Base-by-base conservation (phyloP, 495 filamentous ascomycete genomes). In the Lasiosphaeria hispida region DNA sequence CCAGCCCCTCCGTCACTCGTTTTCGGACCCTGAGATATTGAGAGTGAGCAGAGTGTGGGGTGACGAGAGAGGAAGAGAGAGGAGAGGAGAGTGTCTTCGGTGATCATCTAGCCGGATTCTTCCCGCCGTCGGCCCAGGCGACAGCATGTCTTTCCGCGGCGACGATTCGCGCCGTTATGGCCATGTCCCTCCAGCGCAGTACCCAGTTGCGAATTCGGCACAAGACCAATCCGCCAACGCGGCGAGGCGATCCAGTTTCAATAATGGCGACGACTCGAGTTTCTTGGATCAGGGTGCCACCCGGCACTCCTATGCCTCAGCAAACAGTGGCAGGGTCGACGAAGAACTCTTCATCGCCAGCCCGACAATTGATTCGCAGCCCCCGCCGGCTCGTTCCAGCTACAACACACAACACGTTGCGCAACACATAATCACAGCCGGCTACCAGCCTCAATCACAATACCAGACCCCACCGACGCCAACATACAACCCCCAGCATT, bases 401-500 rank as follows among this genome's bases (percentile, higher is more conserved):
- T 75, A 75, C 66, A 71, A 62, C 61, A 70, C 72, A 70, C 77
- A 79, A 71, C 76, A 72, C 74, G 71, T 75, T 38, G 71, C 72
- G 69, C 77, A 79, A 71, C 76, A 72, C 75, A 72, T 75, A 37
- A 71, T 77, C 17, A 74, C 80, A 59, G 76, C 84, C 4, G 77
- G 76, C 59, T 88, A 86, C 67, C 80, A 82, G 45, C 74, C 75
- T 15, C 81, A 85, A 34, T 7, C 56, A 19, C 23, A 14, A 52
- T 72, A 79, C 59, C 70, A 76, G 9, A 77, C 81, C 35, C 75
- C 80, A 34, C 76, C 74, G 14, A 85, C 83, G 47, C 70, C 78
- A 11, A 74, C 83, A 1, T 96, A 96, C 71, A 95, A 96, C 62
- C 92, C 92, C 1, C 90, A 92, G 70, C 76, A 87, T 51, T 97